Conservation (phyloP, 2,329 filamentous ascomycete species). For the Colletotrichum chrysophilum region DNA sequence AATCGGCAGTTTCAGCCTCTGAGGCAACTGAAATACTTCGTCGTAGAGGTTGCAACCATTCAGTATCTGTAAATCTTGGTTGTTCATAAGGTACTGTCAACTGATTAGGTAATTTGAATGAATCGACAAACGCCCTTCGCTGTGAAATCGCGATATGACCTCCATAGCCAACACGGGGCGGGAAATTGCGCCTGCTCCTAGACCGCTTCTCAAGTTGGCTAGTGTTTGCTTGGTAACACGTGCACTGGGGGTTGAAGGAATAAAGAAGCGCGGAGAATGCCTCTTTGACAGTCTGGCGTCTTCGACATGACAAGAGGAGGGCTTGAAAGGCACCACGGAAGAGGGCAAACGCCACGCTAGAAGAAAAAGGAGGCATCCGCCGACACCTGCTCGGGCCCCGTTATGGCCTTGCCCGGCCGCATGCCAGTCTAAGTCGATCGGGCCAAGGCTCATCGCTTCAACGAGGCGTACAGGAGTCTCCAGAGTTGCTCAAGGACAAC, state of each 20-base stretch:
- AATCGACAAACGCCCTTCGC: background rate
- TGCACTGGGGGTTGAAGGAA: background rate
- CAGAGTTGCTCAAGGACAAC: background rate
- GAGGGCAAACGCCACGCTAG: background rate
- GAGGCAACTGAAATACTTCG: background rate
- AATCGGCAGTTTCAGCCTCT: slow-evolving; percentile 6
- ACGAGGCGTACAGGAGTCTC: background rate
- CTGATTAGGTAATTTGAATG: background rate
- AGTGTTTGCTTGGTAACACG: background rate
- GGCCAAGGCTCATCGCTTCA: background rate
- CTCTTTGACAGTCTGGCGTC: background rate
- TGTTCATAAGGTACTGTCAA: background rate
- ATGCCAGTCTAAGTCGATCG: background rate
- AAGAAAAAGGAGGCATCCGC: slow-evolving; percentile 4
- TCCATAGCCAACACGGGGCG: background rate
- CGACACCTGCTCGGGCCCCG: background rate
- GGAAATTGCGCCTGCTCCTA: slow-evolving; percentile 2
- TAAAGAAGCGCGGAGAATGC: background rate
- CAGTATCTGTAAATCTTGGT: background rate
- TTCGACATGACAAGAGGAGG: background rate
- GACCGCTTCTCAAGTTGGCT: background rate
- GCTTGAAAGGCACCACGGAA: background rate
- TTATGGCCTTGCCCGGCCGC: background rate
- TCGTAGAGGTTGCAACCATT: background rate
- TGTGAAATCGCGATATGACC: background rate